Conservation (phyloP, 176 grass and related monocot species). For the Carex scoparia region DNA sequence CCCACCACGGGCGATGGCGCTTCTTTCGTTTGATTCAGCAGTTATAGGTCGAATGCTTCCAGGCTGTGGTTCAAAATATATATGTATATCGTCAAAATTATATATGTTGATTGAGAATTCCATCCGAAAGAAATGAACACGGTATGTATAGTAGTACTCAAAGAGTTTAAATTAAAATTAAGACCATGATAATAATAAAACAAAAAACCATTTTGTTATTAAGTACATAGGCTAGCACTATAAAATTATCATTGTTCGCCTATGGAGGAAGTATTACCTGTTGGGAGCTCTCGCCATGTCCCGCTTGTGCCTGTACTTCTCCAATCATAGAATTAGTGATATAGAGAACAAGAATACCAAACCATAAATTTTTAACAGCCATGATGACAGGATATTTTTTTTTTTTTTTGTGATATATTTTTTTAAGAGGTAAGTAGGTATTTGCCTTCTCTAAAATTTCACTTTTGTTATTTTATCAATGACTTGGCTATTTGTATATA, state of each 20-base stretch:
- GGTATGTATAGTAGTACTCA: not conserved
- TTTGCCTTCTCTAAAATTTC: not conserved
- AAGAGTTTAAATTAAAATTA: not conserved
- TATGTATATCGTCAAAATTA: not conserved
- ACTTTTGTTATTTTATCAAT: not conserved
- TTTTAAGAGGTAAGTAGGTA: not conserved
- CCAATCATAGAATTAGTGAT: not conserved
- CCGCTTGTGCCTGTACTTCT: not conserved
- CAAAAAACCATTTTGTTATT: not conserved
- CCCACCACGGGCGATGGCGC: not conserved
- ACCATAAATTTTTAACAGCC: not conserved
- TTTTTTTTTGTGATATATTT: not conserved
- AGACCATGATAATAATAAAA: not conserved
- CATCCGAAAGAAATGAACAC: not conserved
- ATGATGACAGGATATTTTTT: not conserved
- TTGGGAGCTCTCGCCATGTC: not conserved
- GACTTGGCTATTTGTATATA: not conserved
- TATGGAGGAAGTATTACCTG: not conserved
- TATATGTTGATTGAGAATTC: not conserved
- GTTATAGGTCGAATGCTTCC: not conserved
- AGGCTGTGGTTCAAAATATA: not conserved
- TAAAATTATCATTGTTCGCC: not conserved
- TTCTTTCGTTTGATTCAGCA: not conserved
- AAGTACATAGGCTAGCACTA: not conserved
- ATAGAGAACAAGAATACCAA: conserved; percentile 5